A percentile compares a stretch with the other conserved stretches of the same genome.
phyloP scores from a whole-genome alignment of 2,329 filamentous ascomycete species.

The Pestalotiopsis sp. region DNA sequence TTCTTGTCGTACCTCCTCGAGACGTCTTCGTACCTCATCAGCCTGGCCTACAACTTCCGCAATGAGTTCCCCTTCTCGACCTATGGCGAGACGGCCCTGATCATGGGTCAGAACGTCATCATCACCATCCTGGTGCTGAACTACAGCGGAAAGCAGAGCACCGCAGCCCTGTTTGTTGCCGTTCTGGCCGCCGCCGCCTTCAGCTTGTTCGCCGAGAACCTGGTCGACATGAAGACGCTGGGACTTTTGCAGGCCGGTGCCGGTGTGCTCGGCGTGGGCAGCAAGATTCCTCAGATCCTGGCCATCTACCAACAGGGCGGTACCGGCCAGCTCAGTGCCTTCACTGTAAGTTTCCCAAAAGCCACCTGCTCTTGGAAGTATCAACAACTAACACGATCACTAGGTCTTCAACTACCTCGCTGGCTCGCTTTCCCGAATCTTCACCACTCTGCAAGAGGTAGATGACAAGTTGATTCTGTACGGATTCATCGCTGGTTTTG shows the following conservation, averaged over 20 bases:
- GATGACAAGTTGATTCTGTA: conserved; percentile 96
- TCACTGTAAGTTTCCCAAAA: conserved; percentile 69
- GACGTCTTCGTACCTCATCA: conserved; percentile 84
- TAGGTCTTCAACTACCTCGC: conserved; percentile 98
- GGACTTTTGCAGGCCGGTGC: conserved; percentile 81
- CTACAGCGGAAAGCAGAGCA: conserved; percentile 70
- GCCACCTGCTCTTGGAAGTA: not conserved
- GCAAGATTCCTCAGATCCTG: conserved; percentile 91
- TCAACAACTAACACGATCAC: not conserved
- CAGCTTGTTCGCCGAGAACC: conserved; percentile 67
- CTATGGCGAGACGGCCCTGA: conserved; percentile 91
- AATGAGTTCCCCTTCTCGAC: conserved; percentile 95
- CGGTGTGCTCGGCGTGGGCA: conserved; percentile 79
- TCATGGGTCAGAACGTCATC: conserved; percentile 88
- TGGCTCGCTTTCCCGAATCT: conserved; percentile 91
- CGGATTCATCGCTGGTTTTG: conserved; percentile 88
- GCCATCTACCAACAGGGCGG: conserved; percentile 84
- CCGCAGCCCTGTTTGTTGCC: conserved; percentile 78
- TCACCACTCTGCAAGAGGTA: conserved; percentile 96
- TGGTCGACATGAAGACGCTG: conserved; percentile 70
- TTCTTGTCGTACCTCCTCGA: conserved; percentile 94
- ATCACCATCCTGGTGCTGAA: conserved; percentile 86
- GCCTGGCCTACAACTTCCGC: conserved; percentile 88
- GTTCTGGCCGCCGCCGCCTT: conserved; percentile 71
- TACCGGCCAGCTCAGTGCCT: conserved; percentile 94